These are phyloP conservation scores for Annona cherimola DNA, from an alignment of 164 flowering plant genomes.

Conservation along the genomic window DNA sequence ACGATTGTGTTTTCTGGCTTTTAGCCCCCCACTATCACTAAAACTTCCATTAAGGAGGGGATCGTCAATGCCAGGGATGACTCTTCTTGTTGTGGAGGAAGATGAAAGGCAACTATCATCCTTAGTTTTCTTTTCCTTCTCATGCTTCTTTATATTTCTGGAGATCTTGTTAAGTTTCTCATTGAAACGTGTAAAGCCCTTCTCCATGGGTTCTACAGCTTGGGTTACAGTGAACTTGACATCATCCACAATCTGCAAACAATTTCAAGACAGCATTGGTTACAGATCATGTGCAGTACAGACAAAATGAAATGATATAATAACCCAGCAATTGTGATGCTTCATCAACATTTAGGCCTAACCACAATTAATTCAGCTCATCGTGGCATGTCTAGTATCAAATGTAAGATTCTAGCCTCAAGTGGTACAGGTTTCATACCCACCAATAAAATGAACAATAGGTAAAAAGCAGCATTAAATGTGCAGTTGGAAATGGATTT, in stretches of 20 bases:
- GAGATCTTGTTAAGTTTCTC: conserved; percentile 79
- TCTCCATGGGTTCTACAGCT: conserved; percentile 91
- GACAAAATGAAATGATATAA: too few species aligned
- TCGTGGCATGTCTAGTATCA: too few species aligned
- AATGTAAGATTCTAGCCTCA: too few species aligned
- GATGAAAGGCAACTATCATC: conserved; percentile 66
- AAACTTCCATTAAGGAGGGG: conserved; percentile 81
- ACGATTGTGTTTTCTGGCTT: conserved; percentile 58
- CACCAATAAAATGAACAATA: too few species aligned
- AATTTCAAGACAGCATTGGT: too few species aligned
- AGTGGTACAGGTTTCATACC: too few species aligned
- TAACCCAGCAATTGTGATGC: too few species aligned
- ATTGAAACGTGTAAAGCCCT: conserved; percentile 74
- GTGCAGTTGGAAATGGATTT: too few species aligned
- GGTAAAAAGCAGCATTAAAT: too few species aligned
- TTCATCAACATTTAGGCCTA: too few species aligned
- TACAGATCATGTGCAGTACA: too few species aligned
- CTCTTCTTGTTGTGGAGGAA: conserved; percentile 41
- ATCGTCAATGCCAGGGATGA: conserved; percentile 92
- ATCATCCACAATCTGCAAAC: conserved; percentile 79
- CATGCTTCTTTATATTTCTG: conserved; percentile 69
- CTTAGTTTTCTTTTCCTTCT: conserved; percentile 61
- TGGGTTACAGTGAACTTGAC: conserved; percentile 84
- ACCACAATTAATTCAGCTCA: too few species aligned
- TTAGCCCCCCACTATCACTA: conserved; percentile 67